Evolutionary conservation across 805 yeast genomes (phyloP).

Genomic region (Candida nonsorbophila): DNA sequence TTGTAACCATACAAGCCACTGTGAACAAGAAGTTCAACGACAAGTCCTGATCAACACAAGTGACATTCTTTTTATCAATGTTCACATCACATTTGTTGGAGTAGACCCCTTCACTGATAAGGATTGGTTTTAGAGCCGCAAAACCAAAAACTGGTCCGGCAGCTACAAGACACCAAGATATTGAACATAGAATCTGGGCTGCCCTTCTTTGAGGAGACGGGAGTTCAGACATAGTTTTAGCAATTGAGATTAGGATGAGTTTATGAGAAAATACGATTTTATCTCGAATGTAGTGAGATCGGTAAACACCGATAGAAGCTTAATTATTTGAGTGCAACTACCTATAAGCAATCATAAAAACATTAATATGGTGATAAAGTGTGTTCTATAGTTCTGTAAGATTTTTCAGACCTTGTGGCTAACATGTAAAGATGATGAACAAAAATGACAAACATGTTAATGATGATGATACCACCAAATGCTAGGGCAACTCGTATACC

Average conservation of each 20-base stretch:
- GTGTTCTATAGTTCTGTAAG: constrained; percentile 31
- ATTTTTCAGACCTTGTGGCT: constrained; percentile 19
- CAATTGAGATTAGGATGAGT: not conserved
- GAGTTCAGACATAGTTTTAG: constrained; percentile 1
- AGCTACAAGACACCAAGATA: constrained; percentile 81
- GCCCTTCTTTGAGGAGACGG: constrained; percentile 20
- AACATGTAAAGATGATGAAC: constrained; percentile 33
- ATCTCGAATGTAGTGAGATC: not conserved
- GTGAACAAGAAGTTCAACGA: constrained; percentile 80
- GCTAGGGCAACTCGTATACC: constrained; percentile 30
- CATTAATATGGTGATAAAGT: constrained; percentile 28
- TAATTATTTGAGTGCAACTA: not conserved
- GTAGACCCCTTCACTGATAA: constrained; percentile 75
- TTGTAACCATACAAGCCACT: constrained; percentile 80
- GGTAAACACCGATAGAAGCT: not conserved
- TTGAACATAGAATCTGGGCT: constrained; percentile 66
- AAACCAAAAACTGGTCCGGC: constrained; percentile 96
- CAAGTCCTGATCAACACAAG: constrained; percentile 75
- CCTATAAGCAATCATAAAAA: not conserved
- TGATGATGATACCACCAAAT: constrained; percentile 25
- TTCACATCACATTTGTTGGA: constrained; percentile 47
- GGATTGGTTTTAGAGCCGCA: constrained; percentile 86
- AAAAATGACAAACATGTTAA: constrained; percentile 31
- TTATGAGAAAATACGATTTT: constrained; percentile 1
- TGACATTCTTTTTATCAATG: constrained; percentile 1